Evolutionary conservation across 768 basidiomycete genomes (phyloP).

Genomic region (Crepidotus variabilis): DNA sequence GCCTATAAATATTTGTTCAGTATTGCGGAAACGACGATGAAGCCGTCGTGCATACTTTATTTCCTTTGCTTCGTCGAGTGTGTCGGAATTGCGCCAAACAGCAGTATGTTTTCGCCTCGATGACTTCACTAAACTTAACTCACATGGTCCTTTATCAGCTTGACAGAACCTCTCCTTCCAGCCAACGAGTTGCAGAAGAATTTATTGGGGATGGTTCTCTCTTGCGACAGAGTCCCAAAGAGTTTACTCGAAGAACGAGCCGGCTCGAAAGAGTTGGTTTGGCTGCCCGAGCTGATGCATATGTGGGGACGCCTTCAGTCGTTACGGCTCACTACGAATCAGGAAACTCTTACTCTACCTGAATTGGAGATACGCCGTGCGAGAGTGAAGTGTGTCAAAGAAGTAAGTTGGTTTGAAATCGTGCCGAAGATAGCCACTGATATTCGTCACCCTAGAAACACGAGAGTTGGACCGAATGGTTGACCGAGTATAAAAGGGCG

Average conservation of each 20-base stretch:
- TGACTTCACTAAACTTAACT: background rate
- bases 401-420: too few relatives aligned
- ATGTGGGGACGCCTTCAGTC: background rate
- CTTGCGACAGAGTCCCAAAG: background rate
- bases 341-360: background rate
- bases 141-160: background rate
- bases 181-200: background rate
- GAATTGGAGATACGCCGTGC: background rate
- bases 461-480: background rate
- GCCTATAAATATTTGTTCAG: background rate
- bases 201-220: background rate
- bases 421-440: too few relatives aligned
- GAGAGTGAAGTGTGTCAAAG: too few relatives aligned
- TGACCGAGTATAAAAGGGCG: background rate
- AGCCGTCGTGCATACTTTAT: background rate
- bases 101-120: background rate
- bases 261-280: background rate
- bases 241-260: background rate
- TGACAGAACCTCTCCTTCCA: background rate
- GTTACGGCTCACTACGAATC: background rate
- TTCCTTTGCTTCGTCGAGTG: background rate
- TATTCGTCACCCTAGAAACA: background rate
- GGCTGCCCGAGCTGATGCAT: background rate
- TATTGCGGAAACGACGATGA: background rate
- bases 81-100: background rate